Conservation (phyloP, 352 stramenopile genomes). For the Thalassiosira ordinaria region DNA sequence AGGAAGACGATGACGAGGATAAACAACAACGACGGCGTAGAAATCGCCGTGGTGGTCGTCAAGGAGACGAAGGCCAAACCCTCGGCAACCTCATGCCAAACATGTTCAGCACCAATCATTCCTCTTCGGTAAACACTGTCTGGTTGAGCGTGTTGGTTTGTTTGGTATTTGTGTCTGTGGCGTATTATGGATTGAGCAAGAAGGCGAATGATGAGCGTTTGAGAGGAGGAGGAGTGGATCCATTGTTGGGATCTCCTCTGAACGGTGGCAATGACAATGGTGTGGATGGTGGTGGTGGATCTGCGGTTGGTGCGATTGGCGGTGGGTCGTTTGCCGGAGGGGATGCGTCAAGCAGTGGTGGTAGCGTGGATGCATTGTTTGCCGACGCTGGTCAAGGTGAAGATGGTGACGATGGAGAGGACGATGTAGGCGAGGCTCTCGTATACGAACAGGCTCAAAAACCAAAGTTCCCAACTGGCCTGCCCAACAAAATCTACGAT, state of each 20-base stretch:
- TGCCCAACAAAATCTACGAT: conserved; percentile 19
- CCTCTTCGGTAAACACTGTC: conserved; percentile 1
- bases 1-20: too few relatives aligned
- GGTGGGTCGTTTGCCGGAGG: not conserved
- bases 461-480: not conserved
- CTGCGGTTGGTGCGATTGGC: not conserved
- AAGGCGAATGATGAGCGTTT: conserved; percentile 8
- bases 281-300: not conserved
- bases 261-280: too few relatives aligned
- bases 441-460: not conserved
- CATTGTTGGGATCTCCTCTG: too few relatives aligned
- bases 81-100: conserved; percentile 21
- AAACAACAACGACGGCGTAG: too few relatives aligned
- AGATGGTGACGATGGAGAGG: conserved; percentile 1
- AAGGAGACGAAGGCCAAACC: too few relatives aligned
- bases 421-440: not conserved
- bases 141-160: conserved; percentile 8
- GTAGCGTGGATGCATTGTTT: not conserved
- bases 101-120: conserved; percentile 18
- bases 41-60: too few relatives aligned
- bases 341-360: not conserved
- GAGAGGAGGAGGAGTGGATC: too few relatives aligned
- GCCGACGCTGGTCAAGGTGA: not conserved
- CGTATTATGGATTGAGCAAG: conserved; percentile 36
- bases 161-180: not conserved